Evolutionary conservation across 106 monocot species (phyloP), one percentile per base, ranked within the genome.

Genomic region (Vanilla planifolia): DNA sequence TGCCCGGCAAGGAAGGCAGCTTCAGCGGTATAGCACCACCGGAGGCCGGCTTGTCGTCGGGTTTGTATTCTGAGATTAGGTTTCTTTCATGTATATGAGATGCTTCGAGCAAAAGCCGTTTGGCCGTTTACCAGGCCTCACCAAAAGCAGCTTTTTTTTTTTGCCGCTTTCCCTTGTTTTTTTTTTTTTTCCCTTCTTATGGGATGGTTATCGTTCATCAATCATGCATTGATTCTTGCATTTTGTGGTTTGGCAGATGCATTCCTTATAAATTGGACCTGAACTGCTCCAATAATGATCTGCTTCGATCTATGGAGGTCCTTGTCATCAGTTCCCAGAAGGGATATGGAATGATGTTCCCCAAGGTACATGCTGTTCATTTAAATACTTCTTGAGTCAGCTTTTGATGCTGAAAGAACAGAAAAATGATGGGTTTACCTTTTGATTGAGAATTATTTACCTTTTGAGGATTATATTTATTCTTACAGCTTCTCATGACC

Each of bases 241-340:
- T 50, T 50, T 50, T 50, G 50, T 50, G 22, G 50, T 10, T 50
- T 25, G 22, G 8, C 71, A 88, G 88, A 43, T 88, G 88, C 67
- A 88, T 88, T 72, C 88, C 88, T 8, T 88, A 88, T 60, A 88
- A 73, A 62, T 57, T 77, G 43, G 71, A 69, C 29, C 3, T 43
- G 8, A 63, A 72, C 4, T 40, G 29, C 33, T 28, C 40, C 22
- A 66, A 32, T 23, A 59, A 52, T 15, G 60, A 40, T 23, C 16
- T 55, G 40, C 61, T 77, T 57, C 2, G 71, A 27, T 44, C 74
- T 3, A 34, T 89, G 51, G 66, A 89, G 56, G 84, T 89, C 65
- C 80, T 89, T 23, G 84, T 89, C 44, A 75, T 89, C 51, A 89
- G 77, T 65, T 89, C 89, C 0, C 83, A 80, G 22, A 89, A 89